Evolutionary conservation across 495 filamentous ascomycete species (phyloP).

Genomic region (Tuber calosporum): DNA sequence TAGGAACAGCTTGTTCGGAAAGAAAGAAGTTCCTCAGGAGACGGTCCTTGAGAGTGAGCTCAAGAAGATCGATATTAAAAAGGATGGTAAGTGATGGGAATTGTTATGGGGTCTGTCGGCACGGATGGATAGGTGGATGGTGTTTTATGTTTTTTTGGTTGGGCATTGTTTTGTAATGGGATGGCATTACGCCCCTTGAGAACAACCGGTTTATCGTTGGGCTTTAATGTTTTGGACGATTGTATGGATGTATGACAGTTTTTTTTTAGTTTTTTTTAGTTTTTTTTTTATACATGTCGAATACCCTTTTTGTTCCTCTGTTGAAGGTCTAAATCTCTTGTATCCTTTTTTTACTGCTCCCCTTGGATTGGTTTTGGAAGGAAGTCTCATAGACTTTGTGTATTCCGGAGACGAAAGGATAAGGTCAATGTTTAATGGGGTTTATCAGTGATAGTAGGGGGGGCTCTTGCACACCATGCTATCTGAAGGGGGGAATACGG

Average conservation of each 20-base stretch:
- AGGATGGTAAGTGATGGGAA: slow-evolving; percentile 12
- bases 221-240: neutral
- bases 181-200: neutral
- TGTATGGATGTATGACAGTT: neutral
- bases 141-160: neutral
- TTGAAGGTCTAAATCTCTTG: neutral
- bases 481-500: neutral
- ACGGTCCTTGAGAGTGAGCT: slow-evolving; percentile 38
- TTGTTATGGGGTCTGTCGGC: neutral
- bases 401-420: neutral
- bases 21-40: slow-evolving; percentile 28
- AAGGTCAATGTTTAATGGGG: neutral
- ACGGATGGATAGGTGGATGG: neutral
- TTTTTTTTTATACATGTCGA: neutral
- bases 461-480: neutral
- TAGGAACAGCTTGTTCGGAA: slow-evolving; percentile 24
- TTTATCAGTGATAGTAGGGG: neutral
- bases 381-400: neutral
- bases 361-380: neutral
- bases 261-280: too few relatives aligned
- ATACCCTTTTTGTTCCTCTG: neutral
- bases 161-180: neutral
- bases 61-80: slow-evolving; percentile 27
- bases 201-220: neutral
- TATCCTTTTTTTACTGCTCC: neutral